Conservation (phyloP, 352 stramenopile species). For the Paralagenidium karlingii region DNA sequence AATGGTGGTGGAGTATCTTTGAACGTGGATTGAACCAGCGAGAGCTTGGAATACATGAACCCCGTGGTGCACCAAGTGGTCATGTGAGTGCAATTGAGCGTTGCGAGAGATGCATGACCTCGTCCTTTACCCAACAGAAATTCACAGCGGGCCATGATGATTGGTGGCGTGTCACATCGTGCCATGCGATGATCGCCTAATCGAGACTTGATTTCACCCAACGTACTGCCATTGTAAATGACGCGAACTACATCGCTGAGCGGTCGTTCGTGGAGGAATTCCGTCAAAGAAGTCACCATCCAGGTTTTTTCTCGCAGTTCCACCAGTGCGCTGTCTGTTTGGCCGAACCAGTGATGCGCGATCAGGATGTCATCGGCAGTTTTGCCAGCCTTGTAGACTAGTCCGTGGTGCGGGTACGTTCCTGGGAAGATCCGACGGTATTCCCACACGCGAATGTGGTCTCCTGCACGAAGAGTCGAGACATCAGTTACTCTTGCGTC, state of each 20-base stretch:
- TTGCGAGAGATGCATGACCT: conserved; percentile 61
- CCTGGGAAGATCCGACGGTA: conserved; percentile 62
- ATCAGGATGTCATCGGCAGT: conserved; percentile 37
- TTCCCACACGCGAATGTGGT: conserved; percentile 78
- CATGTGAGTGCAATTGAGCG: conserved; percentile 66
- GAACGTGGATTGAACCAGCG: conserved; percentile 21
- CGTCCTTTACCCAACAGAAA: conserved; percentile 50
- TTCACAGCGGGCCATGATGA: conserved; percentile 56
- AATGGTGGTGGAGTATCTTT: too few species aligned
- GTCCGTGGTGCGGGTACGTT: conserved; percentile 64
- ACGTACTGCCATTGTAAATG: conserved; percentile 61
- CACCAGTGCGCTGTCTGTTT: conserved; percentile 38
- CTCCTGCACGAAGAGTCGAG: conserved; percentile 27
- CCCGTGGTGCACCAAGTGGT: conserved; percentile 68
- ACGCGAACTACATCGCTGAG: conserved; percentile 52
- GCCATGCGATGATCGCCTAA: conserved; percentile 50
- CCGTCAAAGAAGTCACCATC: conserved; percentile 44
- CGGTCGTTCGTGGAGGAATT: conserved; percentile 50
- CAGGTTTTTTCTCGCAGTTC: conserved; percentile 52
- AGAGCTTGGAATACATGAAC: conserved; percentile 61
- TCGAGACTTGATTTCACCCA: conserved; percentile 37
- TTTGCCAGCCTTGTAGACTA: conserved; percentile 31
- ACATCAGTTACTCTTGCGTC: too few species aligned
- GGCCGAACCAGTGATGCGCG: conserved; percentile 64
- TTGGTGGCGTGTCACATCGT: conserved; percentile 37